Base-by-base conservation (phyloP, 202 grass and related monocot species). In the Carex arenaria region DNA sequence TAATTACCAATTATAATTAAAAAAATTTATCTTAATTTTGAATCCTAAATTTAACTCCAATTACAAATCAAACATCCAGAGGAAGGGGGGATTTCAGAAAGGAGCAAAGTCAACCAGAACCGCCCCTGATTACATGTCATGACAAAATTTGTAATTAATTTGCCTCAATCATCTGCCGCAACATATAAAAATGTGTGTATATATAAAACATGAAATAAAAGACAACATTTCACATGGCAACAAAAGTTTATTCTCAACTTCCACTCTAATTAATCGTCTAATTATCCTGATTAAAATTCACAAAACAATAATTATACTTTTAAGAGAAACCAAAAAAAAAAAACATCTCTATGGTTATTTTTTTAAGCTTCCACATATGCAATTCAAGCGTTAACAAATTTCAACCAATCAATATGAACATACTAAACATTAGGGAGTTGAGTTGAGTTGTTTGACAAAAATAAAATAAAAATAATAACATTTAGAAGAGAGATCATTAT, bases 71-170 rank as follows among this genome's bases (percentile, higher is more conserved):
- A n/a, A n/a, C n/a, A n/a, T n/a, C n/a, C n/a, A n/a, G n/a, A n/a
- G n/a, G n/a, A n/a, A n/a, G n/a, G n/a, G n/a, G n/a, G n/a, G n/a
- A n/a, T n/a, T n/a, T n/a, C n/a, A n/a, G n/a, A n/a, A n/a, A n/a
- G n/a, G n/a, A n/a, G n/a, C n/a, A n/a, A n/a, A n/a, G n/a, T n/a
- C n/a, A n/a, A n/a, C n/a, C n/a, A n/a, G n/a, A n/a, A n/a, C n/a
- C n/a, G n/a, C n/a, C n/a, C n/a, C n/a, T n/a, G n/a, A n/a, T 40
- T 68, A 8, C 32, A n/a, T n/a, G 13, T 15, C 65, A 40, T 15
- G 32, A 68, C 68, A 72, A 72, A 72, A 12, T 23, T 47, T 72
- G 68, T 72, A 72, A 72, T 72, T 51, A 72, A 72, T 72, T 42
- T 49, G 68, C 49, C 51, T 19, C n/a, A 51, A 51, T 72, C 68